phyloP scores from a whole-genome alignment of 352 stramenopile genomes.

The Phytophthora cryptogea region DNA sequence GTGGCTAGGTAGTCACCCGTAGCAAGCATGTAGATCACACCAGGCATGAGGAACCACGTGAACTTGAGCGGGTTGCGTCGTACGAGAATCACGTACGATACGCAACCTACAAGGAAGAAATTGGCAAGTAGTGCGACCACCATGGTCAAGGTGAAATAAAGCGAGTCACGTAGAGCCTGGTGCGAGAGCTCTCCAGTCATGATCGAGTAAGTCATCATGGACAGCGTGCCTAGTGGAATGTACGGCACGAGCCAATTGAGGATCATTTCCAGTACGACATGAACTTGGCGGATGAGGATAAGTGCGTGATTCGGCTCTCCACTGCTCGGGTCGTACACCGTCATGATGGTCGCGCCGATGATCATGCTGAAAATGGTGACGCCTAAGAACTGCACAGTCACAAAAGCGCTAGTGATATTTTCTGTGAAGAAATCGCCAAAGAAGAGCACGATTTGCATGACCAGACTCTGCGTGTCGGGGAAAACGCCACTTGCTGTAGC shows the following conservation, averaged over 20 bases:
- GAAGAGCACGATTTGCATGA: conserved; percentile 56
- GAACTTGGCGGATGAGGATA: conserved; percentile 58
- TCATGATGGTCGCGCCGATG: conserved; percentile 50
- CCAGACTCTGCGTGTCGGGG: conserved; percentile 40
- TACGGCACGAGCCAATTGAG: conserved; percentile 69
- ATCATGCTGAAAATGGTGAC: conserved; percentile 65
- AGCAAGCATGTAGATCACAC: conserved; percentile 61
- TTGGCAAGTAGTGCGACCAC: conserved; percentile 43
- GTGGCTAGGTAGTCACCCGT: conserved; percentile 52
- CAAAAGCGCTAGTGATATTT: conserved; percentile 64
- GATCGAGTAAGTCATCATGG: conserved; percentile 57
- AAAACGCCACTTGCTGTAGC: conserved; percentile 33
- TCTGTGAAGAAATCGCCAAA: conserved; percentile 55
- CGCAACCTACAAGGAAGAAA: conserved; percentile 59
- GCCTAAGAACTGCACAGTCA: conserved; percentile 46
- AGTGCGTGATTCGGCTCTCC: conserved; percentile 55
- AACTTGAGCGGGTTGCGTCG: conserved; percentile 69
- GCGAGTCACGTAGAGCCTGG: conserved; percentile 34
- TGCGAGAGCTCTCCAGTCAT: conserved; percentile 48
- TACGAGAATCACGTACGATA: conserved; percentile 60
- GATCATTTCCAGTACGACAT: conserved; percentile 68
- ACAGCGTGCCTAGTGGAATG: conserved; percentile 52
- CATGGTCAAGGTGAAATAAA: conserved; percentile 51
- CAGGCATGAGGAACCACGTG: conserved; percentile 54
- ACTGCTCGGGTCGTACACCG: conserved; percentile 47